These are phyloP conservation scores for Zoysia pacifica DNA, from an alignment of 176 grass and related monocot species.

Conservation along the genomic window DNA sequence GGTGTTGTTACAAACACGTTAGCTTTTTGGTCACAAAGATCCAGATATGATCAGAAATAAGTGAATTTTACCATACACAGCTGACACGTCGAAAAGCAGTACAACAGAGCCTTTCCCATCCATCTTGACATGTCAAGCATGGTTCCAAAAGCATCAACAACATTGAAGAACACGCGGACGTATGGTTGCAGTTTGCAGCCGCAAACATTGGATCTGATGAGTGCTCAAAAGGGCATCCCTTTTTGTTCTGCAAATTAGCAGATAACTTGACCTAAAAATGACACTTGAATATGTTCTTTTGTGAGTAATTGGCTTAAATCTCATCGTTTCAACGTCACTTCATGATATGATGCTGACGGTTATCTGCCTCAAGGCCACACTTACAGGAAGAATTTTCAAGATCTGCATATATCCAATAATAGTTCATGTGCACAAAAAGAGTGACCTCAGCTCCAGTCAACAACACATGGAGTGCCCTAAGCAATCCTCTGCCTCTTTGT, in stretches of 20 bases:
- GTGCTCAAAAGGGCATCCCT: constrained; percentile 27
- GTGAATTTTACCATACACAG: not conserved
- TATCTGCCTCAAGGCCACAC: not conserved
- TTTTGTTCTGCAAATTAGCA: constrained; percentile 9
- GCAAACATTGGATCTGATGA: constrained; percentile 29
- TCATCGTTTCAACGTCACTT: not conserved
- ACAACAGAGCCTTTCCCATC: not conserved
- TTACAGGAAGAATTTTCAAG: not conserved
- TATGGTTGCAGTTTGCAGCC: not conserved
- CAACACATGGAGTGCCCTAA: constrained; percentile 16
- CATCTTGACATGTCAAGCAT: not conserved
- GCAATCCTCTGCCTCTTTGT: constrained; percentile 13
- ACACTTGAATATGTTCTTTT: constrained; percentile 37
- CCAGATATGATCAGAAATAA: not conserved
- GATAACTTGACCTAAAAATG: constrained; percentile 37
- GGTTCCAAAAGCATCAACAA: constrained; percentile 1
- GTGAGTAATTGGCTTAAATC: constrained; percentile 8
- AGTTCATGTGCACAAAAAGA: not conserved
- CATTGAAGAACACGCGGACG: not conserved
- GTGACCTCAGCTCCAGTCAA: not conserved
- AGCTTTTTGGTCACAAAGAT: not conserved
- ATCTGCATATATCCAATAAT: not conserved
- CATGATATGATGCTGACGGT: constrained; percentile 32
- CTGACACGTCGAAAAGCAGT: constrained; percentile 22
- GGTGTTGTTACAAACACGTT: not conserved